Base-by-base conservation (phyloP, 2,329 filamentous ascomycete genomes). In the Trichoderma afroharzianum region DNA sequence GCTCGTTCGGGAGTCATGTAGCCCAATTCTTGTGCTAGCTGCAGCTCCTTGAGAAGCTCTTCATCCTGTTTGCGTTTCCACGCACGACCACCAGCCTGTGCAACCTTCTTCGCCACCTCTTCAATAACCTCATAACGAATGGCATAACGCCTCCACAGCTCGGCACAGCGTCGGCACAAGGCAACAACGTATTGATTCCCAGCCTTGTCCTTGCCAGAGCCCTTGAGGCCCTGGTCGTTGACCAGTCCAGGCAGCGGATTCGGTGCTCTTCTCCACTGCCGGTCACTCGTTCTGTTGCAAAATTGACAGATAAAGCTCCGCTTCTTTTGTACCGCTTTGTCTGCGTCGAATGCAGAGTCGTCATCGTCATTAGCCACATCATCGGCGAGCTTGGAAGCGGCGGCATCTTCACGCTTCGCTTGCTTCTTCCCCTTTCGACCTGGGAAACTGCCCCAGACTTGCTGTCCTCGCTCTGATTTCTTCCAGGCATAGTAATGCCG, bases 401-500 rank as follows among this genome's bases (percentile, higher is more conserved):
- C 88, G 61, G 90, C 91, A 76, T 93, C 92, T 30, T 88, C 88
- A 76, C 90, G 92, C 78, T 91, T 93, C 55, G 90, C 90, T 78
- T 97, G 93, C 81, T 96, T 97, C 81, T 95, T 97, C 71, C 93
- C 93, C 79, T 97, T 97, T 59, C 95, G 90, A 12, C 93, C 94
- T 64, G 93, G 90, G 77, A 92, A 97, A 74, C 91, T 93, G 72
- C 94, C 94, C 95, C 96, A 98, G 26, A 99, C 90, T 76, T 96
- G 90, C 78, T 89, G 91, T 53, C 96, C 96, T 72, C 91, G 90
- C 2, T 92, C 88, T 0, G 94, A 94, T 82, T 98, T 98, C 83
- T 99, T 99, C 96, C 96, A 99, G 75, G 93, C 93, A 80, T 99
- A 99, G 82, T 98, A 99, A 79, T 93, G 97, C 4, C 96, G 92